Evolutionary conservation across 306 rosid genomes (phyloP), one percentile per base, ranked within the genome.

Genomic region (Abrus pulchellus): DNA sequence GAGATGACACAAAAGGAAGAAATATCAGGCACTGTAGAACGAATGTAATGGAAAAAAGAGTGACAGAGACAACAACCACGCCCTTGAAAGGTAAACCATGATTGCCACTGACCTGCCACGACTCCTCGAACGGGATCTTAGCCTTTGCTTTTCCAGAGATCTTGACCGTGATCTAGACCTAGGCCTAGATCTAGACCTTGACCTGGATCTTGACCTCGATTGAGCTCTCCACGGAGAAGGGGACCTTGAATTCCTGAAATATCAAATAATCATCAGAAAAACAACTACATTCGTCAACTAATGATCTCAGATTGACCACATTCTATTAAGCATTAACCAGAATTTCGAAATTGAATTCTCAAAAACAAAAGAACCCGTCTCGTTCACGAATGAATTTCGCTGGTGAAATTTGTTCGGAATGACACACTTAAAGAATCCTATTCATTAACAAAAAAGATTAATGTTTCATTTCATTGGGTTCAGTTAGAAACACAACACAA

Each of bases 141-240:
- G 89, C 87, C 97, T 90, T 43, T 88, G 94, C 82, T 87, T 87
- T 10, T 92, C 85, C 86, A 75, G 75, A 38, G 97, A 92, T 85
- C 87, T 77, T 2, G 89, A 88, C 36, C 83, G 65, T 53, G 90
- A 78, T 82, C 94, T 85, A 29, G 90, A 84, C 76, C 91, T 81
- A n/a, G 92, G 77, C 83, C 86, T 75, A 3, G 93, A 68, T 85
- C 86, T 63, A 4, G 94, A 81, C 78, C 87, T 83, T 29, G 97
- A 86, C 77, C 91, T 66, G 0, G 90, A 85, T 70, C 90, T 88
- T 0, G 97, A 90, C 28, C 89, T 77, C 10, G 97, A 93, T 65
- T 86, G 97, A 75, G 91, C 94, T 86, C 90, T 87, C 92, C 89
- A 84, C 2, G 97, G 97, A 27, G 98, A 90, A 61, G 94, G 94